Conservation (phyloP, 2,329 filamentous ascomycete genomes). For the Penicillium brevicompactum region DNA sequence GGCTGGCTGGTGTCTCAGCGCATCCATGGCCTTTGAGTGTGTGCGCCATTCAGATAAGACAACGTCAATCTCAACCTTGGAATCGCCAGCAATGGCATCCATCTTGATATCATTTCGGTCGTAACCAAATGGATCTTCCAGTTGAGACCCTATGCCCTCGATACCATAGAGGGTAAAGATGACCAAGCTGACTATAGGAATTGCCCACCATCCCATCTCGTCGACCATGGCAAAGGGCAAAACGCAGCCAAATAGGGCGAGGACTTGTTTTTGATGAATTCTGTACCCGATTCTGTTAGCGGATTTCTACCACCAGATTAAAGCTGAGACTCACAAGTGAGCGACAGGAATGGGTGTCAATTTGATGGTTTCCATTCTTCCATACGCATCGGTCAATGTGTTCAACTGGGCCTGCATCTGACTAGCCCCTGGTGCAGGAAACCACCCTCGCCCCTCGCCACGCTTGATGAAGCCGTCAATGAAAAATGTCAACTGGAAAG, state of each 20-base stretch:
- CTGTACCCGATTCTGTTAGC: conserved; percentile 27
- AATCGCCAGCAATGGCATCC: conserved; percentile 65
- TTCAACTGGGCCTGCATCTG: conserved; percentile 63
- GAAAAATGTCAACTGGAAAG: conserved; percentile 62
- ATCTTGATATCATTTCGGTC: conserved; percentile 69
- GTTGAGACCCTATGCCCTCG: conserved; percentile 63
- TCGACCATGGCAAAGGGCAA: conserved; percentile 66
- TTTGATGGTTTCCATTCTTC: conserved; percentile 66
- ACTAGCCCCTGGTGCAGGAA: conserved; percentile 60
- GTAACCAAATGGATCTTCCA: conserved; percentile 68
- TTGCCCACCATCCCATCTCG: conserved; percentile 64
- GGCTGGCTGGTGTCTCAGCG: conserved; percentile 4
- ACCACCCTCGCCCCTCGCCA: conserved; percentile 59
- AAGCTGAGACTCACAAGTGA: conserved; percentile 48
- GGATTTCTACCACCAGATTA: neutral
- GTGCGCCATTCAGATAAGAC: conserved; percentile 61
- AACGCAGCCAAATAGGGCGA: conserved; percentile 62
- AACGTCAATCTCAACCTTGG: conserved; percentile 59
- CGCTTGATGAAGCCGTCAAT: conserved; percentile 63
- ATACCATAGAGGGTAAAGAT: conserved; percentile 67
- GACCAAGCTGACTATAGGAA: conserved; percentile 61
- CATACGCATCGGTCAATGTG: conserved; percentile 59
- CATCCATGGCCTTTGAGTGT: conserved; percentile 23
- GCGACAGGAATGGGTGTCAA: conserved; percentile 66
- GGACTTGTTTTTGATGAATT: conserved; percentile 66